Base-by-base conservation (phyloP, 768 basidiomycete genomes). In the Amanita muscaria region DNA sequence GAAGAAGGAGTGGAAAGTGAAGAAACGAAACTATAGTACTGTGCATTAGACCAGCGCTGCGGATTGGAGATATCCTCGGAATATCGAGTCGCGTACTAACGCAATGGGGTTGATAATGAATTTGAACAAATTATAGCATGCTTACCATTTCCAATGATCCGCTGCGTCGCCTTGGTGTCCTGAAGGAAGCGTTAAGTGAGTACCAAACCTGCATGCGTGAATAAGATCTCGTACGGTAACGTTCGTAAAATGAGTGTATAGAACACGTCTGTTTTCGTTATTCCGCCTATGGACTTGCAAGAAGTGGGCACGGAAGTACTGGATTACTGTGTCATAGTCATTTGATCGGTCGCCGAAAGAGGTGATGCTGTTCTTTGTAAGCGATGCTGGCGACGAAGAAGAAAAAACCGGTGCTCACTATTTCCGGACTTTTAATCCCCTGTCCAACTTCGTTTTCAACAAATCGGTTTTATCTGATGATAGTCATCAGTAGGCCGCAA, bases 221-320 rank as follows among this genome's bases (percentile, higher is more conserved):
- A 40, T 24, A 16, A 51, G 3, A 40, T 27, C 37, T 19, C 71
- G 43, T 60, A 87, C 86, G 44, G 86, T 83, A 18, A 85, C 86
- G 52, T 77, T 88, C 6, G 86, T 89, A 56, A 88, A 69, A 58
- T 88, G 88, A 3, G 79, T 81, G 56, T 87, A 90, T 2, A 90
- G 64, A n/a, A 84, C 83, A 40, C 87, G 76, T 32, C 79, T 74
- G 53, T 83, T 82, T 53, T 87, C 80, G 51, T 88, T 87, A 48
- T 86, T 89, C 51, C 75, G 74, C 53, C 79, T 67, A 59, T 88
- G 86, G 14, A 85, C 80, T 60, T 90, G 86, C 48, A 86, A 64
- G 64, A 91, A 91, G 54, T 90, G 88, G 27, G 85, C 82, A 8
- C 84, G 81, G 75, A 91, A 90, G 63, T 90, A 90, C 56, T 83